phyloP scores from a whole-genome alignment of 2,329 filamentous ascomycete species.

The Daldinia sp. region DNA sequence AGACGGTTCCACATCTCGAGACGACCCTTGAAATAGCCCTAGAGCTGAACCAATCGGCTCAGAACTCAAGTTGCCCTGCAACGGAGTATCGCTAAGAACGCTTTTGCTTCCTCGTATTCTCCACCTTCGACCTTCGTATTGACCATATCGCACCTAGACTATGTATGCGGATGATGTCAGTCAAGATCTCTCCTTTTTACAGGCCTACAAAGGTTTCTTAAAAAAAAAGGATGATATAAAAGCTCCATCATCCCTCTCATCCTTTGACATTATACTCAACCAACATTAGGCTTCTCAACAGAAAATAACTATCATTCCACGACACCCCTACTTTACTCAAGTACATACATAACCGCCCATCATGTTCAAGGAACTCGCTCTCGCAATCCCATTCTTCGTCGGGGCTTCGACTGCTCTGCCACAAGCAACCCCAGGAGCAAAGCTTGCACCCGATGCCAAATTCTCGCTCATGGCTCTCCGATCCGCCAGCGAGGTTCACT shows the following conservation, averaged over 20 bases:
- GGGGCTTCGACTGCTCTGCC: constrained; percentile 51
- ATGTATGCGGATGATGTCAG: constrained; percentile 14
- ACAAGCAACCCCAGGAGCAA: constrained; percentile 35
- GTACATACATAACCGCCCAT: constrained; percentile 16
- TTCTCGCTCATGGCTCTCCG: constrained; percentile 65
- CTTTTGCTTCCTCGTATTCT: constrained; percentile 22
- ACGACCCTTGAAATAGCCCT: constrained; percentile 7
- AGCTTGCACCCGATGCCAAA: constrained; percentile 45
- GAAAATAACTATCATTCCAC: neutral
- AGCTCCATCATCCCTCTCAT: neutral
- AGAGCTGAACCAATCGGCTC: constrained; percentile 13
- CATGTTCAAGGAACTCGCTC: constrained; percentile 65
- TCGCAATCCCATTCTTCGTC: constrained; percentile 58
- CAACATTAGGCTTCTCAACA: neutral
- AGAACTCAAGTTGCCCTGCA: neutral
- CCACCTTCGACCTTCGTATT: constrained; percentile 29
- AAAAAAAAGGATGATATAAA: neutral
- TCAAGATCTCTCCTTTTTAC: neutral
- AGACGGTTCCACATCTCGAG: constrained; percentile 15
- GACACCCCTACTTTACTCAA: neutral
- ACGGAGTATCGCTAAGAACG: constrained; percentile 24
- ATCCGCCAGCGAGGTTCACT: constrained; percentile 64
- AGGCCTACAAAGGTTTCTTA: neutral
- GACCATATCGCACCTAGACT: constrained; percentile 3
- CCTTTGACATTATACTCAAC: neutral